Conservation (phyloP, 1,139 yeast species). For the Candida gigantensis region DNA sequence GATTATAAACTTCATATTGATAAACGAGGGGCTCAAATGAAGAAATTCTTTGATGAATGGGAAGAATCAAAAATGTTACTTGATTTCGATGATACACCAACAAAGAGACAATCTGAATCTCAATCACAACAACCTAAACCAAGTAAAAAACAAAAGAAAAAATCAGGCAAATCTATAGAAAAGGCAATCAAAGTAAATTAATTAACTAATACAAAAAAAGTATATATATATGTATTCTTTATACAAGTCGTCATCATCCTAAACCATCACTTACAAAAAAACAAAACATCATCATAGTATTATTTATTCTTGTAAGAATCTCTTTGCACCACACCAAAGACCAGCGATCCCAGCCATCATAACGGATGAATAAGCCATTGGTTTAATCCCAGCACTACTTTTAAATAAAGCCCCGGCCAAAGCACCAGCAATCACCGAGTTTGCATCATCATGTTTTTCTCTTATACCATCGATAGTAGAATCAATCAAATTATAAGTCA, state of each 20-base stretch:
- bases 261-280: too few species aligned
- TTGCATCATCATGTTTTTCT: slow-evolving; percentile 84
- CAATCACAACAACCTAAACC: slow-evolving; percentile 5
- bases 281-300: too few species aligned
- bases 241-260: too few species aligned
- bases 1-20: slow-evolving; percentile 20
- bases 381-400: slow-evolving; percentile 80
- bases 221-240: slow-evolving; percentile 6
- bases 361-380: slow-evolving; percentile 85
- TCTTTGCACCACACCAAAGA: slow-evolving; percentile 86
- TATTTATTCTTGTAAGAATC: slow-evolving; percentile 33
- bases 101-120: slow-evolving; percentile 7
- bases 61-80: slow-evolving; percentile 13
- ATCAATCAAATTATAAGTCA: slow-evolving; percentile 83
- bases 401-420: slow-evolving; percentile 90
- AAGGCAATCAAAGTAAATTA: slow-evolving; percentile 1
- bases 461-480: slow-evolving; percentile 75
- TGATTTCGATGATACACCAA: slow-evolving; percentile 12
- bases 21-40: slow-evolving; percentile 8
- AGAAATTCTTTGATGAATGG: slow-evolving; percentile 12
- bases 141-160: slow-evolving; percentile 4
- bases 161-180: not conserved
- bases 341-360: slow-evolving; percentile 90
- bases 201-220: not conserved
- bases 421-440: slow-evolving; percentile 88